Percentiles rank a stretch among this genome's conserved stretches.
phyloP scores from a whole-genome alignment of 1,284 basidiomycete species.

The Cryptococcus jaspeensis region DNA sequence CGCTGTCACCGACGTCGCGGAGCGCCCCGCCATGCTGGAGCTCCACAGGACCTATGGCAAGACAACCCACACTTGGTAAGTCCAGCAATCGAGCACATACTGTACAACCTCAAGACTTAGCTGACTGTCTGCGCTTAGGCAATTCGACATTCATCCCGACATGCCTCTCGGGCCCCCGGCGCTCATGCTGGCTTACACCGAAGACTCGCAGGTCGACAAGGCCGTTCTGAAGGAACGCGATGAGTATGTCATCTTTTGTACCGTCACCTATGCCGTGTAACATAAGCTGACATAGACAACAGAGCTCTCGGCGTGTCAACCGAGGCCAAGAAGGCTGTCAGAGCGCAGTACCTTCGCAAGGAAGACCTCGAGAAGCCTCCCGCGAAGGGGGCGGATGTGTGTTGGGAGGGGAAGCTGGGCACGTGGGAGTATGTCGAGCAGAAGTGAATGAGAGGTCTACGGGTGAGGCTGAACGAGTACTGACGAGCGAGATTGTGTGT shows the following conservation, averaged over 20 bases:
- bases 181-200: conserved; percentile 56
- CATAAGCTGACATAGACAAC: neutral
- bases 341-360: conserved; percentile 51
- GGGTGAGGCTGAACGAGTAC: too few species aligned
- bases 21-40: conserved; percentile 56
- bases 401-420: conserved; percentile 45
- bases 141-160: conserved; percentile 53
- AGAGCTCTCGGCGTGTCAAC: conserved; percentile 51
- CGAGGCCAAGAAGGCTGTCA: conserved; percentile 45
- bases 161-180: conserved; percentile 57
- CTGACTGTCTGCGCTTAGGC: conserved; percentile 17
- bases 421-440: conserved; percentile 15
- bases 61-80: conserved; percentile 57
- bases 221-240: conserved; percentile 50
- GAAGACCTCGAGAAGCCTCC: conserved; percentile 47
- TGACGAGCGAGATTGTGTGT: too few species aligned
- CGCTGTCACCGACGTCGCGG: conserved; percentile 48
- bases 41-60: conserved; percentile 59
- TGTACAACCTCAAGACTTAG: neutral
- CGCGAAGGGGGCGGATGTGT: conserved; percentile 50
- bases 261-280: too few species aligned
- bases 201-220: conserved; percentile 49
- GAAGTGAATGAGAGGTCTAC: neutral
- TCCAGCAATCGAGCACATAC: neutral
- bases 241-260: conserved; percentile 23